Percentiles rank a stretch among this genome's conserved stretches.
These are phyloP conservation scores for Hemisphaericaspora subhashii DNA, from an alignment of 1,139 yeast species.

Conservation along the genomic window DNA sequence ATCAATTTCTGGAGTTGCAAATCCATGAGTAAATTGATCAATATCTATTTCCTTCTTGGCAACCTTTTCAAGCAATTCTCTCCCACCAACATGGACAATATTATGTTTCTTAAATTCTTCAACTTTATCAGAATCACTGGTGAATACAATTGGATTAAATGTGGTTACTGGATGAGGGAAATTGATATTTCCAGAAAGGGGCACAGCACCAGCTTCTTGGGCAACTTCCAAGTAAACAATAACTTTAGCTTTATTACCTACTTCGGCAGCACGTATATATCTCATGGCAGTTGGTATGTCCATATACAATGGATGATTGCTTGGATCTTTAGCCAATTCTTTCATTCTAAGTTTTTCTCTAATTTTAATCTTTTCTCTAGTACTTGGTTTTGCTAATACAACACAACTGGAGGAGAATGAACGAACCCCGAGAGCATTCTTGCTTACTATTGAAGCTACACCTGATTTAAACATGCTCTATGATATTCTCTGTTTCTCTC, in stretches of 20 bases:
- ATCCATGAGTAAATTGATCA: slow-evolving; percentile 68
- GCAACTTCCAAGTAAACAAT: slow-evolving; percentile 72
- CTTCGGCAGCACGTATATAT: slow-evolving; percentile 85
- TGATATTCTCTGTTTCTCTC: too few species aligned
- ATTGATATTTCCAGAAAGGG: slow-evolving; percentile 69
- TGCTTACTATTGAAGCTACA: neutral
- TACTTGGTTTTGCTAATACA: neutral
- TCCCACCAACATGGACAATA: slow-evolving; percentile 67
- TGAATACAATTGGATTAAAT: slow-evolving; percentile 67
- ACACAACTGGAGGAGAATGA: slow-evolving; percentile 5
- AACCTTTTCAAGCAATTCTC: slow-evolving; percentile 65
- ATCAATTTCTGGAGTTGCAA: slow-evolving; percentile 82
- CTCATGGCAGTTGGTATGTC: slow-evolving; percentile 71
- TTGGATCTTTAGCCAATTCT: slow-evolving; percentile 47
- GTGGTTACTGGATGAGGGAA: slow-evolving; percentile 76
- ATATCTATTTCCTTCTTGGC: slow-evolving; percentile 53
- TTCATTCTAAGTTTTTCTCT: slow-evolving; percentile 34
- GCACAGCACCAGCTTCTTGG: slow-evolving; percentile 77
- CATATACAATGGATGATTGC: slow-evolving; percentile 64
- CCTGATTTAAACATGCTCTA: neutral
- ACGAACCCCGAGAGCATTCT: slow-evolving; percentile 1
- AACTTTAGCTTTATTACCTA: slow-evolving; percentile 70
- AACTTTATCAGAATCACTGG: slow-evolving; percentile 53
- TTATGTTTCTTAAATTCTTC: slow-evolving; percentile 58
- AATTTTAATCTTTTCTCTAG: slow-evolving; percentile 22